phyloP scores from a whole-genome alignment of 805 yeast species.

The Kluyveromyces nonfermentans region DNA sequence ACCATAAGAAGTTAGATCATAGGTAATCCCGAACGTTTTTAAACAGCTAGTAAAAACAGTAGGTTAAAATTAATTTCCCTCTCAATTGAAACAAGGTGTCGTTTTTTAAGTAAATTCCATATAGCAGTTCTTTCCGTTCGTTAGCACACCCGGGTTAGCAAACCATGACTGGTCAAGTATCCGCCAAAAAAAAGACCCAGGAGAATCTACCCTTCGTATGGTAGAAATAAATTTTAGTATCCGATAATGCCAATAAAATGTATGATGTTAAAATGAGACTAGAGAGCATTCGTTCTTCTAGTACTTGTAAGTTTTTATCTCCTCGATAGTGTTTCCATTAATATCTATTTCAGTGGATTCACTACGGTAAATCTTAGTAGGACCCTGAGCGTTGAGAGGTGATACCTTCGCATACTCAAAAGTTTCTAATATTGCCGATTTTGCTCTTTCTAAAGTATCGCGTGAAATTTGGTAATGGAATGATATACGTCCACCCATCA shows the following conservation, averaged over 20 bases:
- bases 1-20: constrained; percentile 5
- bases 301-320: constrained; percentile 28
- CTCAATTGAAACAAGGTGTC: not conserved
- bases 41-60: not conserved
- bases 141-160: not conserved
- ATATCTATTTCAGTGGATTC: constrained; percentile 29
- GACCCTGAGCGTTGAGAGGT: constrained; percentile 44
- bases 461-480: constrained; percentile 63
- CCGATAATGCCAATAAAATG: constrained; percentile 7
- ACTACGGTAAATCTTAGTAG: constrained; percentile 38
- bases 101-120: not conserved
- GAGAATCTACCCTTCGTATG: constrained; percentile 4
- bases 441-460: constrained; percentile 47
- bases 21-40: not conserved
- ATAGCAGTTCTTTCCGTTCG: not conserved
- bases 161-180: too few relatives aligned
- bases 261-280: not conserved
- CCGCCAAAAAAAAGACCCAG: not conserved
- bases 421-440: constrained; percentile 48
- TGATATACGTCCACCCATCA: constrained; percentile 69
- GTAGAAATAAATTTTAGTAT: constrained; percentile 2
- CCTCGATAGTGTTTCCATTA: constrained; percentile 25
- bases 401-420: constrained; percentile 42
- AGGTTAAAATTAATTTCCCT: not conserved
- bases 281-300: constrained; percentile 6